phyloP scores from a whole-genome alignment of 108 stramenopile species.

The Seminavis robusta region DNA sequence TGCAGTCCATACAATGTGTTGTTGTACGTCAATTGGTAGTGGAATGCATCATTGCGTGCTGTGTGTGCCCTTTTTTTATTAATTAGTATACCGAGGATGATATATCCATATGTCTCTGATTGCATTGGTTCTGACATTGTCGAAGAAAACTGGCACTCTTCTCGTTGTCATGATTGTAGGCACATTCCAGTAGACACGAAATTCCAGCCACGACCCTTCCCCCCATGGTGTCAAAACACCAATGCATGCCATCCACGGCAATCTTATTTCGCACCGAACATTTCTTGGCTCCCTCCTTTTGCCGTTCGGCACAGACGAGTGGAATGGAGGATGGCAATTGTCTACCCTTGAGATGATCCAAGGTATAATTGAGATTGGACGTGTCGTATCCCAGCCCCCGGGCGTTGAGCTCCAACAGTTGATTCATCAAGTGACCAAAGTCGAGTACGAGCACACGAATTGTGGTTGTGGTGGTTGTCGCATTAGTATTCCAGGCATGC shows the following conservation, averaged over 20 bases:
- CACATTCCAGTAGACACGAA: constrained; percentile 38
- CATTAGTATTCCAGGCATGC: constrained; percentile 7
- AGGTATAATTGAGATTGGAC: constrained; percentile 17
- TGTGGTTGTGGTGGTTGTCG: constrained; percentile 7
- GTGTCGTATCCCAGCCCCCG: constrained; percentile 20
- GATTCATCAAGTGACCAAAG: constrained; percentile 20
- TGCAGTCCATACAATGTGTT: no score
- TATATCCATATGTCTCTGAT: no score
- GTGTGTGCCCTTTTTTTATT: no score
- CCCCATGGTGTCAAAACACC: constrained; percentile 37
- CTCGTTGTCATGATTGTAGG: no score
- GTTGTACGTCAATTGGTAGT: no score
- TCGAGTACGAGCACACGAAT: constrained; percentile 32
- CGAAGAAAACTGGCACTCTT: no score
- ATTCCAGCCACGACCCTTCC: constrained; percentile 24
- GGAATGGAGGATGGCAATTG: constrained; percentile 27
- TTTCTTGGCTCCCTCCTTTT: constrained; percentile 3
- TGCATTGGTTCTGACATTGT: no score
- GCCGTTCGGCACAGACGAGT: constrained; percentile 20
- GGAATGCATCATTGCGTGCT: no score
- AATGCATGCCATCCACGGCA: constrained; percentile 39
- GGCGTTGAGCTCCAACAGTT: constrained; percentile 31
- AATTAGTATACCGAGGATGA: no score
- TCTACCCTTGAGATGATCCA: constrained; percentile 24
- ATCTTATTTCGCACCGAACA: constrained; percentile 26